Evolutionary conservation across 2,329 filamentous ascomycete genomes (phyloP).

Genomic region (Escovopsis weberi): DNA sequence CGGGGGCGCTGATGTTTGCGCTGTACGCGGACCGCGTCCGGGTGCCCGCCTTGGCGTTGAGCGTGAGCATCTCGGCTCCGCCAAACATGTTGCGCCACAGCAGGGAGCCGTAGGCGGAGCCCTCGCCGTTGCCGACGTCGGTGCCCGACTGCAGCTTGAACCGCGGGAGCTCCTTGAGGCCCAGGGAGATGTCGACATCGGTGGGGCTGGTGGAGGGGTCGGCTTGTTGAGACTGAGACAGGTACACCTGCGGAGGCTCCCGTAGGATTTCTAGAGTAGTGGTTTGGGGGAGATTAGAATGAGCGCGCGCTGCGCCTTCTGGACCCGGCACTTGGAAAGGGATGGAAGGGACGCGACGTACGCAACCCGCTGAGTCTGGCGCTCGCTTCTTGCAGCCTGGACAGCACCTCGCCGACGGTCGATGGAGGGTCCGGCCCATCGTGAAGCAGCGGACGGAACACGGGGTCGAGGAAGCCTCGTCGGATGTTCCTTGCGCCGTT

Average conservation of each 20-base stretch:
- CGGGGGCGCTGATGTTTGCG: conserved; percentile 66
- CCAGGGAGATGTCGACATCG: conserved; percentile 72
- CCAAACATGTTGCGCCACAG: conserved; percentile 87
- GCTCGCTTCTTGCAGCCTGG: conserved; percentile 54
- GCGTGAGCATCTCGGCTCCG: conserved; percentile 75
- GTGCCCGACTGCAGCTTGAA: conserved; percentile 89
- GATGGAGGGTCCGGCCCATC: conserved; percentile 52
- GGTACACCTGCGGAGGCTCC: conserved; percentile 64
- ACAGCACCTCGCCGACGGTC: conserved; percentile 66
- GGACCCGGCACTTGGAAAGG: no score
- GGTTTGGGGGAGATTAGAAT: no score
- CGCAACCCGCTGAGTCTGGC: conserved; percentile 69
- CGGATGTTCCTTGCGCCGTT: conserved; percentile 77
- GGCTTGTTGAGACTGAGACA: conserved; percentile 59
- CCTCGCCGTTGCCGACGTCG: conserved; percentile 85
- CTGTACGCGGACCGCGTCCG: conserved; percentile 86
- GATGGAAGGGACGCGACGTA: conserved; percentile 25
- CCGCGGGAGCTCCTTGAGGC: conserved; percentile 66
- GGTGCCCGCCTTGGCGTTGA: conserved; percentile 80
- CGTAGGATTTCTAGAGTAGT: conserved; percentile 62
- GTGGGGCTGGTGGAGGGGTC: conserved; percentile 57
- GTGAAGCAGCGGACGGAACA: conserved; percentile 65
- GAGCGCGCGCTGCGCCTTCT: no score
- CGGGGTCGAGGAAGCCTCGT: conserved; percentile 63
- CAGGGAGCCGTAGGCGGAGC: conserved; percentile 79